Percentiles rank a stretch among this genome's conserved stretches.
Evolutionary conservation across 805 yeast species (phyloP).

Genomic region (Metschnikowia reukaufii): DNA sequence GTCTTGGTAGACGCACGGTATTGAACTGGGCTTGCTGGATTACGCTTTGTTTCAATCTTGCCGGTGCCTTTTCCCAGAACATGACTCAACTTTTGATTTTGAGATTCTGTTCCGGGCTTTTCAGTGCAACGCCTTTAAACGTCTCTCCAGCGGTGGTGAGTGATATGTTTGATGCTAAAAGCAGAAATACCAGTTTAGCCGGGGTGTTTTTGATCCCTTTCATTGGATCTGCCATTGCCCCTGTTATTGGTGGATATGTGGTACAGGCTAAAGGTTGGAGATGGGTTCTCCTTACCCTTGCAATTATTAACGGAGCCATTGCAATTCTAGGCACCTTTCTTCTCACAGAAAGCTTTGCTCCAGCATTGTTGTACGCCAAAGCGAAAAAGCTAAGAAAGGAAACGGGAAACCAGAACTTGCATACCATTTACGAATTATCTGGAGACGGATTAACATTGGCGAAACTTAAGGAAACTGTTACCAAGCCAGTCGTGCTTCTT

Average conservation of each 20-base stretch:
- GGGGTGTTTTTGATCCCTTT: conserved; percentile 38
- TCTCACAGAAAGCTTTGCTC: conserved; percentile 38
- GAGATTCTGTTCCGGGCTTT: conserved; percentile 38
- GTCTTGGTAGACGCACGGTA: conserved; percentile 36
- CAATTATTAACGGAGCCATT: conserved; percentile 36
- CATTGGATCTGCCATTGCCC: conserved; percentile 40
- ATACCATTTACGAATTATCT: conserved; percentile 39
- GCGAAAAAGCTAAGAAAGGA: conserved; percentile 30
- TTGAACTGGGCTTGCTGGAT: conserved; percentile 37
- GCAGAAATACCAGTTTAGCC: conserved; percentile 36
- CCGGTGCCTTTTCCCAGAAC: conserved; percentile 36
- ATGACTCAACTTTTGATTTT: conserved; percentile 35
- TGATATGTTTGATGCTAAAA: conserved; percentile 36
- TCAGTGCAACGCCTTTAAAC: conserved; percentile 39
- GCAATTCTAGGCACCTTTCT: conserved; percentile 33
- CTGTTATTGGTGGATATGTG: conserved; percentile 37
- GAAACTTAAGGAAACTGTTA: conserved; percentile 26
- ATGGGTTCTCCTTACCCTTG: conserved; percentile 37
- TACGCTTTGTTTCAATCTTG: conserved; percentile 33
- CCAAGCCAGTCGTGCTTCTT: conserved; percentile 35
- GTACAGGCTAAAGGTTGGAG: conserved; percentile 35
- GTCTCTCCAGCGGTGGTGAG: conserved; percentile 43
- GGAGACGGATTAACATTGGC: conserved; percentile 27
- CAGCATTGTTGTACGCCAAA: conserved; percentile 30
- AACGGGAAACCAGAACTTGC: conserved; percentile 38